Percentiles rank a stretch among this genome's conserved stretches.
Evolutionary conservation across 2,329 filamentous ascomycete species (phyloP).

Genomic region (Nemania bipapillata): DNA sequence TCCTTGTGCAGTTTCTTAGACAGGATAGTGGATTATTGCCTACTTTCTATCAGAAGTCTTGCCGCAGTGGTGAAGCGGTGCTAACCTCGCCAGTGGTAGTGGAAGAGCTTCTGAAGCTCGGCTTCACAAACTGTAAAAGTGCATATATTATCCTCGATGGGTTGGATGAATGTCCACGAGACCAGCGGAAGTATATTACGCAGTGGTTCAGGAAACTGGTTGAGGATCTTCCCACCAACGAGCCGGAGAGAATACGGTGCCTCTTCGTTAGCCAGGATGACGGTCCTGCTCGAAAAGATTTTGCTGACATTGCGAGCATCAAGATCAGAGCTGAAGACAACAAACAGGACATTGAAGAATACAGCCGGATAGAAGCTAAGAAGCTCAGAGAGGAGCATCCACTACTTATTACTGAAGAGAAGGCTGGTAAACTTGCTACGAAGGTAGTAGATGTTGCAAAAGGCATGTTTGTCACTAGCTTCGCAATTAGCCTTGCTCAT

Average conservation of each 20-base stretch:
- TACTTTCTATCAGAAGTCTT: conserved; percentile 32
- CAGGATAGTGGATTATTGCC: conserved; percentile 29
- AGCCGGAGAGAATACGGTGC: conserved; percentile 40
- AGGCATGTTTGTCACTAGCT: background rate
- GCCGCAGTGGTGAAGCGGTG: conserved; percentile 19
- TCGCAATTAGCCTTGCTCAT: background rate
- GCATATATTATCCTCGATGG: conserved; percentile 52
- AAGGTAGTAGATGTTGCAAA: background rate
- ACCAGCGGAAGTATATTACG: conserved; percentile 47
- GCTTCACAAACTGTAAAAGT: conserved; percentile 42
- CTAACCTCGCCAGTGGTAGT: conserved; percentile 31
- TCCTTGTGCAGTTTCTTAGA: conserved; percentile 33
- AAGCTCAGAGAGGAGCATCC: background rate
- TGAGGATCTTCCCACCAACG: conserved; percentile 35
- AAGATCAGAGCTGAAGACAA: conserved; percentile 44
- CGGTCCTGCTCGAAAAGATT: conserved; percentile 43
- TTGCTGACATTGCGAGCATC: conserved; percentile 39
- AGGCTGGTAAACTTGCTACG: background rate
- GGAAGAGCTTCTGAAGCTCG: conserved; percentile 45
- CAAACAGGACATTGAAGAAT: conserved; percentile 48
- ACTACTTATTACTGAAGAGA: conserved; percentile 11
- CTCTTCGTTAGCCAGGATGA: conserved; percentile 52
- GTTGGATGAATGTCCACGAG: conserved; percentile 52
- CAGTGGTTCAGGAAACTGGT: conserved; percentile 43
- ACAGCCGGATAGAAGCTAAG: conserved; percentile 26